Conservation (phyloP, 192 early-diverging fungal genomes). For the Helicostylum pulchrum region DNA sequence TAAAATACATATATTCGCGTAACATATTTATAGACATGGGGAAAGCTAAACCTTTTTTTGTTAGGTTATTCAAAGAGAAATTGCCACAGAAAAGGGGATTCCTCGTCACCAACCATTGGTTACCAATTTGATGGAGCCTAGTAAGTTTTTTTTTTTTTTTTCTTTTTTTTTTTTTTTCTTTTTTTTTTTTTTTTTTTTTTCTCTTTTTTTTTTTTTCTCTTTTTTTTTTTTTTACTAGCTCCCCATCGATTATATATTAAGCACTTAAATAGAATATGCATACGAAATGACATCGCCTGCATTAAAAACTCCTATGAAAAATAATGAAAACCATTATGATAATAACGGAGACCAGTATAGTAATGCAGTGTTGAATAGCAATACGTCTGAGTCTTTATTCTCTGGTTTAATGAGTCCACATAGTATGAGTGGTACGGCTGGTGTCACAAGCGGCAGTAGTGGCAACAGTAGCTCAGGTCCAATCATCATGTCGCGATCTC, state of each 20-base stretch:
- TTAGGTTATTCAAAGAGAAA: conserved; percentile 33
- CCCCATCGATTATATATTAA: no score
- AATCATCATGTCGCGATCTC: background rate
- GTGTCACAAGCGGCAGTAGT: background rate
- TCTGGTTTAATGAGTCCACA: background rate
- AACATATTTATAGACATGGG: background rate
- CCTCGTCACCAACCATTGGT: conserved; percentile 16
- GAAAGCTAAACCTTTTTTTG: background rate
- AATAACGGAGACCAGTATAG: background rate
- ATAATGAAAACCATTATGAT: background rate
- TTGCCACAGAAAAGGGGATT: conserved; percentile 28
- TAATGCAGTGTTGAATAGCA: background rate
- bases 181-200: no score
- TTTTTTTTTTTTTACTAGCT: no score
- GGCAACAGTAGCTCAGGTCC: background rate
- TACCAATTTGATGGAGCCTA: conserved; percentile 10
- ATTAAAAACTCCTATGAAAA: background rate
- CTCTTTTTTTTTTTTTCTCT: no score
- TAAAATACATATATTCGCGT: background rate
- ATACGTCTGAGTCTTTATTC: background rate
- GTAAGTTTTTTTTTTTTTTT: conserved; percentile 2
- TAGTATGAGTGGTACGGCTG: background rate
- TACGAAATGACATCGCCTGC: background rate
- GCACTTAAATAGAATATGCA: background rate
- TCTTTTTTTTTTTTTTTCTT: no score